Conservation (phyloP, 2,329 filamentous ascomycete genomes). For the Sarocladium brachiariae region DNA sequence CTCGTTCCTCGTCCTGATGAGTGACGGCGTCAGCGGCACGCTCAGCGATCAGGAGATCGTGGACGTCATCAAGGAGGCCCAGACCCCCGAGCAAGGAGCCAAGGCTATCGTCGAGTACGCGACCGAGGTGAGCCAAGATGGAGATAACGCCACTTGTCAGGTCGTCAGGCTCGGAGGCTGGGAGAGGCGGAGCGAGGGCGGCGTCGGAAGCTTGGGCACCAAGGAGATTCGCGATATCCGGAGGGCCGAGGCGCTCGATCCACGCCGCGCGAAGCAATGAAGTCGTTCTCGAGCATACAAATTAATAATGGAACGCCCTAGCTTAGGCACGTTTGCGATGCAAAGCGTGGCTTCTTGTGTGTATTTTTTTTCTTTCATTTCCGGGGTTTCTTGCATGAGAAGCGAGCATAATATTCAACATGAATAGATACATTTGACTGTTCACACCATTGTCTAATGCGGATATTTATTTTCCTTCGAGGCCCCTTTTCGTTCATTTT, state of each 20-base stretch:
- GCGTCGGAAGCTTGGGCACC: constrained; percentile 80
- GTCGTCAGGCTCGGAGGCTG: constrained; percentile 62
- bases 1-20: constrained; percentile 80
- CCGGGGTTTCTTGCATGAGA: constrained; percentile 5
- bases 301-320: too few relatives aligned
- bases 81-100: constrained; percentile 80
- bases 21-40: constrained; percentile 81
- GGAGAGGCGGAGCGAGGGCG: constrained; percentile 73
- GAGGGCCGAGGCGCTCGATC: constrained; percentile 73
- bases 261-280: constrained; percentile 58
- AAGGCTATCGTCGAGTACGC: constrained; percentile 77
- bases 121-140: constrained; percentile 67
- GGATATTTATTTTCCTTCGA: neutral
- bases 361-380: neutral
- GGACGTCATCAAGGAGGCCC: constrained; percentile 89
- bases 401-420: constrained; percentile 8
- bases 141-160: constrained; percentile 63
- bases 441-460: neutral
- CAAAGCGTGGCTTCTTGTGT: too few relatives aligned
- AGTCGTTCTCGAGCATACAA: too few relatives aligned
- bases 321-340: too few relatives aligned
- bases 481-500: too few relatives aligned
- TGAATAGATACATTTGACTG: neutral
- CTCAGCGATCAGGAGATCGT: constrained; percentile 92
- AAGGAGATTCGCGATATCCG: constrained; percentile 86